Evolutionary conservation across 108 stramenopile species (phyloP), one percentile per base, ranked within the genome.

Genomic region (Mayamaea pseudoterrestris): DNA sequence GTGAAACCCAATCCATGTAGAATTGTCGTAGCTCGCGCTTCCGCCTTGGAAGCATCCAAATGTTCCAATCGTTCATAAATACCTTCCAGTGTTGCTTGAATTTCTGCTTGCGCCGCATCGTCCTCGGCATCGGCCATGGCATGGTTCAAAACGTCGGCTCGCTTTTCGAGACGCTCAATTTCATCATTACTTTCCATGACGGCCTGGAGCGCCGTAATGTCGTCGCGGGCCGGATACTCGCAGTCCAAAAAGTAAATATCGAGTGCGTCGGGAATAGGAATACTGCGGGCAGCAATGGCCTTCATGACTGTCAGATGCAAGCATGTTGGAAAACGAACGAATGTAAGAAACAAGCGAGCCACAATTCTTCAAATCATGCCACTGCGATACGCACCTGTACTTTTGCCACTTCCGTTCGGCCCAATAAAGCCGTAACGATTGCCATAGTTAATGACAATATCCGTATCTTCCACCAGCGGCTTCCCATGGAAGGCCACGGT

Each of bases 1-100:
- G 98, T 95, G 58, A 99, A 99, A 27, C 97, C 96, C 6, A 99
- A 65, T 41, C 99, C 99, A 46, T 76, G 61, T 21, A 99, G 68
- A 73, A 99, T 99, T 18, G 71, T 57, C 23, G 93, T 90, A 23
- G 99, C 99, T 29, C 99, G 70, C n/a, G 85, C 71, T 76, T 98
- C 94, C 36, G 97, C 97, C 22, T 95, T 94, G 31, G 68, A 71
- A 5, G 93, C 96, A 63, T 97, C 97, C 30, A 99, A 50, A 29
- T 84, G 78, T 60, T 99, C 97, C 54, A 99, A 78, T 16, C 96
- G 85, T 50, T 90, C 94, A 58, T 98, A 98, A 22, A 98, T 61
- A 17, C 66, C 68, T 27, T 85, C 75, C 25, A 96, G 62, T 51
- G 71, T 45, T 25, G 29, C 61, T 39, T 90, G 92, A 42, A 86